Base-by-base conservation (phyloP, 345 rosid genomes). In the Populus simonii region DNA sequence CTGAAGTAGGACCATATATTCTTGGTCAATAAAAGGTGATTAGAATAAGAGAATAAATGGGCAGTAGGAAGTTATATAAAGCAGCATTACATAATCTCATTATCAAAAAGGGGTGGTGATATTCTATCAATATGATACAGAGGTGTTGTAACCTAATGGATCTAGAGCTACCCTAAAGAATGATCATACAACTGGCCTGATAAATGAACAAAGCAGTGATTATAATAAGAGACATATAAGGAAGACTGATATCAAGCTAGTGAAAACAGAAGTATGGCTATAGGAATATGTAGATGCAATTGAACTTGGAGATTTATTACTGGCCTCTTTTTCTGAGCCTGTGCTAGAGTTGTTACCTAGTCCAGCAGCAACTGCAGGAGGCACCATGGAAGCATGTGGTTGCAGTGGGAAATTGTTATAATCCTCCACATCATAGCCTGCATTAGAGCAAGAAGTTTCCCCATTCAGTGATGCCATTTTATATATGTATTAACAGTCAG, bases 351-450 rank as follows among this genome's bases (percentile, higher is more conserved):
- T 59, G 78, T 87, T 84, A 66, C 82, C 84, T 29, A 82, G 55
- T 80, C 91, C 94, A 1, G 89, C 93, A 31, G 89, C 95, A 74
- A 88, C 84, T 33, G 92, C 89, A 38, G 96, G 96, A 80, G 94
- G 84, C 27, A 85, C 90, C 12, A 80, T 47, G 51, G 87, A 76
- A 29, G 87, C 72, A 74, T 80, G 85, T 39, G 91, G 85, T 83
- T 86, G 77, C 36, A 74, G 73, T 15, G 76, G 86, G 27, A 81
- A 76, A 15, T 41, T 41, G 36, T 51, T 74, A 38, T 76, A 65
- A 74, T 89, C 88, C 81, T 88, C 92, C 23, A 79, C 71, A 68
- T 90, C 90, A 67, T 89, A 92, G 82, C 97, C 98, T 92, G 88
- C 74, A 51, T 80, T 33, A 22, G 51, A 61, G 68, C 36, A 41